A percentile compares a stretch with the other conserved stretches of the same genome.
Conservation (phyloP, 495 filamentous ascomycete genomes). For the Neurospora sp. region DNA sequence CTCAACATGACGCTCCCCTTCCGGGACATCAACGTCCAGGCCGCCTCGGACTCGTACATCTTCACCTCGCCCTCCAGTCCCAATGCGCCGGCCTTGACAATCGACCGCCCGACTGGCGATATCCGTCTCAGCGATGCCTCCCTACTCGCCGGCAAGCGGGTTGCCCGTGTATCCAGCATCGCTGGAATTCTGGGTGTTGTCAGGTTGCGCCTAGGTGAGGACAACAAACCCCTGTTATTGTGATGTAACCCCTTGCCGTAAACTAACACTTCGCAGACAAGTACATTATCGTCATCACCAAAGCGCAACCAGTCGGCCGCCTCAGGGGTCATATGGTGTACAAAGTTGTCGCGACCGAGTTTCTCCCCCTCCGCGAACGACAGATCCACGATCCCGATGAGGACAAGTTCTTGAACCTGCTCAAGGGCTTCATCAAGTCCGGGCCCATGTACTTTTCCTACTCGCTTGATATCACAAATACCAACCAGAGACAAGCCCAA, state of each 20-base stretch:
- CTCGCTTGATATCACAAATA: conserved; percentile 87
- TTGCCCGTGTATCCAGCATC: conserved; percentile 66
- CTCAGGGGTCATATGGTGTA: conserved; percentile 91
- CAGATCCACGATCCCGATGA: conserved; percentile 86
- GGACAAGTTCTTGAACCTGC: conserved; percentile 72
- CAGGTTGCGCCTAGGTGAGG: conserved; percentile 73
- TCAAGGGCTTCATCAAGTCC: conserved; percentile 67
- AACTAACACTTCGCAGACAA: conserved; percentile 54
- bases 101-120: conserved; percentile 91
- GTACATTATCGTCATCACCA: conserved; percentile 94
- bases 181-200: conserved; percentile 90
- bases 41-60: conserved; percentile 83
- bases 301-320: conserved; percentile 80
- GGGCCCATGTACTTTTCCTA: conserved; percentile 98
- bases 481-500: conserved; percentile 82
- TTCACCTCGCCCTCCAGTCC: conserved; percentile 94
- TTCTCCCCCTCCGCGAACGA: conserved; percentile 88
- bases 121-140: conserved; percentile 72
- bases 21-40: conserved; percentile 91
- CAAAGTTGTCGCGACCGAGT: conserved; percentile 81
- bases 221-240: background rate
- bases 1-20: conserved; percentile 60
- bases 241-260: background rate
- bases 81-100: conserved; percentile 71
- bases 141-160: conserved; percentile 64